phyloP scores from a whole-genome alignment of 352 stramenopile species.

The Phytopythium litorale region DNA sequence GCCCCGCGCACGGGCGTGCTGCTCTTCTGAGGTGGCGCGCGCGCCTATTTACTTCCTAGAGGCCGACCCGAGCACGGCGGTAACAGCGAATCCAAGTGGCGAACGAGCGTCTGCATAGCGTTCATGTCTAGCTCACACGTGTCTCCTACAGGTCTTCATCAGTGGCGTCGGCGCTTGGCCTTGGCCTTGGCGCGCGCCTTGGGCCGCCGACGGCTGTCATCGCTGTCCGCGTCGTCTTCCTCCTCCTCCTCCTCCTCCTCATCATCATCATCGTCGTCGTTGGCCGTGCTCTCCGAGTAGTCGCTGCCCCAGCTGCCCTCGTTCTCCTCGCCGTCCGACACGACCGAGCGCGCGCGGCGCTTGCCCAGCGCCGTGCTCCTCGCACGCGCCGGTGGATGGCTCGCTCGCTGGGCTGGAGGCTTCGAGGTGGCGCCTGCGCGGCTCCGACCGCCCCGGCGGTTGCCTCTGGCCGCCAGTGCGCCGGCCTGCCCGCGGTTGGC shows the following conservation, averaged over 20 bases:
- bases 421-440: conserved; percentile 16
- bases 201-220: conserved; percentile 13
- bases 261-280: conserved; percentile 50
- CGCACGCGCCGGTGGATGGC: conserved; percentile 10
- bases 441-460: neutral
- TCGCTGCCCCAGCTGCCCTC: conserved; percentile 51
- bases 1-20: conserved; percentile 18
- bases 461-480: conserved; percentile 7
- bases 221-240: conserved; percentile 18
- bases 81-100: neutral
- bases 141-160: neutral
- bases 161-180: conserved; percentile 25
- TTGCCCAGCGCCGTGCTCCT: conserved; percentile 21
- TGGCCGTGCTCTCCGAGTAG: conserved; percentile 35
- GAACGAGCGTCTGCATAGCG: neutral
- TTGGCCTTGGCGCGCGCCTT: conserved; percentile 21
- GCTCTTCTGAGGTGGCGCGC: conserved; percentile 22
- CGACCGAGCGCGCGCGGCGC: conserved; percentile 19
- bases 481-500: conserved; percentile 17
- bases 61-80: neutral
- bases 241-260: conserved; percentile 23
- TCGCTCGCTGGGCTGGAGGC: conserved; percentile 30
- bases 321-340: conserved; percentile 42
- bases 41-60: conserved; percentile 4
- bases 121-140: conserved; percentile 1